Evolutionary conservation across 1,284 basidiomycete species (phyloP).

Genomic region (Cystobasidiaceae sp.): DNA sequence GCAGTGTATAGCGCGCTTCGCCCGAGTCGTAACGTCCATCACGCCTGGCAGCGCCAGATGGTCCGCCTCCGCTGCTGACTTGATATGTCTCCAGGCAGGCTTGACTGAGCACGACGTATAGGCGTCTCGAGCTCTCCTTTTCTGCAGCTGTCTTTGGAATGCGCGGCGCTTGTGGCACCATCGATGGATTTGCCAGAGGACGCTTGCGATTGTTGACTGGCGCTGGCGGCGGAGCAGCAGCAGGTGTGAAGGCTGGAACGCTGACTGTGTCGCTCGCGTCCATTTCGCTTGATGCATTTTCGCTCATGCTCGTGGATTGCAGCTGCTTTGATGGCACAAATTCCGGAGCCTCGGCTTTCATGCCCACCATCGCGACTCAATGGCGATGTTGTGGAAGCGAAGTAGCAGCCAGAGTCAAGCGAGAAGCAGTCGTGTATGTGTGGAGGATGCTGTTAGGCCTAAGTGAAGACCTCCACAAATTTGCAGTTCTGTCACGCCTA

Average conservation of each 20-base stretch:
- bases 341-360: constrained; percentile 13
- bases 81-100: constrained; percentile 62
- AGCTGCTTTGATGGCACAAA: constrained; percentile 22
- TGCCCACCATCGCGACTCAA: background rate
- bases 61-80: background rate
- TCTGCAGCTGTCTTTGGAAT: constrained; percentile 59
- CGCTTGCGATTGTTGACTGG: constrained; percentile 45
- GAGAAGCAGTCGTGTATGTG: background rate
- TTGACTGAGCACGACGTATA: constrained; percentile 87
- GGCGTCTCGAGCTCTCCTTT: constrained; percentile 61
- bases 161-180: constrained; percentile 72
- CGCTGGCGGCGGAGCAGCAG: constrained; percentile 18
- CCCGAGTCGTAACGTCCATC: constrained; percentile 53
- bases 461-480: no score
- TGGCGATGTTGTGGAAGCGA: background rate
- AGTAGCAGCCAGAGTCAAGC: background rate
- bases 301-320: background rate
- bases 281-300: background rate
- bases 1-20: constrained; percentile 89
- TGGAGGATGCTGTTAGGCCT: background rate
- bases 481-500: no score
- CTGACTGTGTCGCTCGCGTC: background rate
- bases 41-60: constrained; percentile 47
- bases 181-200: constrained; percentile 58
- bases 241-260: background rate